phyloP scores from a whole-genome alignment of 208 protist genomes.

The Phytomonas sp. region DNA sequence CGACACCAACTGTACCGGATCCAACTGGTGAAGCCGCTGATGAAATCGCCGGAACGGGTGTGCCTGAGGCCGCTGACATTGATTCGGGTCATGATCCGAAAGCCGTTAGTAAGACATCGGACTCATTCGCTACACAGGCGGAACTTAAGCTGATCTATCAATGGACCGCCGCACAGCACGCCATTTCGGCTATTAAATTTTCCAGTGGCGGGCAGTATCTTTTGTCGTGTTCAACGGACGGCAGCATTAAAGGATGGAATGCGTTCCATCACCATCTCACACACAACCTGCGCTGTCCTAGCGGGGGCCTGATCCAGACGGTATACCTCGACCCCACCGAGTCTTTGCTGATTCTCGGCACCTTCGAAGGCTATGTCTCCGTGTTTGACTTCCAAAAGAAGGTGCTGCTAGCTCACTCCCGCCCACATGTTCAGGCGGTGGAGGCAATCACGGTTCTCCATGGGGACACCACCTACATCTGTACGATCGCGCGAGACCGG shows the following conservation, averaged over 20 bases:
- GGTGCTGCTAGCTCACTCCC: constrained; percentile 29
- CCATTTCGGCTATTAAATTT: constrained; percentile 77
- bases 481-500: constrained; percentile 73
- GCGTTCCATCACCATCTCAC: constrained; percentile 86
- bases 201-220: constrained; percentile 56
- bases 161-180: constrained; percentile 85
- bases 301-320: constrained; percentile 45
- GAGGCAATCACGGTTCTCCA: constrained; percentile 50
- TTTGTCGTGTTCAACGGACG: constrained; percentile 74
- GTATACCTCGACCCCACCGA: constrained; percentile 55
- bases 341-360: constrained; percentile 56
- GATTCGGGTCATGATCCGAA: not conserved
- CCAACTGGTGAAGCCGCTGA: constrained; percentile 1
- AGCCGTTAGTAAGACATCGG: not conserved
- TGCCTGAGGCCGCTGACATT: not conserved
- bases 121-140: not conserved
- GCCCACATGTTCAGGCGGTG: constrained; percentile 77
- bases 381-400: constrained; percentile 81
- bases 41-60: not conserved
- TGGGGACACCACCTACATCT: constrained; percentile 38
- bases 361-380: constrained; percentile 77
- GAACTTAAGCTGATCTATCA: constrained; percentile 29
- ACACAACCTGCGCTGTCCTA: constrained; percentile 69
- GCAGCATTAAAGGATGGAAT: constrained; percentile 83
- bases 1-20: not conserved